Conservation (phyloP, 352 stramenopile species). For the Globisporangium spiculum region DNA sequence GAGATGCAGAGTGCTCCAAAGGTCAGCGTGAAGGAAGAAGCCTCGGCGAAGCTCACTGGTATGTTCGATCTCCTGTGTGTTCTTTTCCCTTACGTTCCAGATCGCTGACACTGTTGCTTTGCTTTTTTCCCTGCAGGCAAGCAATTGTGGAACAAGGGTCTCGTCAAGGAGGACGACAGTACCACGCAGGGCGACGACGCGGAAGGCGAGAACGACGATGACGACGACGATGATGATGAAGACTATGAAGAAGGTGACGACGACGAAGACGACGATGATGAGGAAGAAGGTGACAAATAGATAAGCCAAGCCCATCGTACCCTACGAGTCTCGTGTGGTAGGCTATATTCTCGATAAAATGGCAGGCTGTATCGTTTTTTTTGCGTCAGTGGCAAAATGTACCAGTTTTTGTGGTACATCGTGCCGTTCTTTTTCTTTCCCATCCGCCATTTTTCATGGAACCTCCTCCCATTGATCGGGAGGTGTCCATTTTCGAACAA, state of each 20-base stretch:
- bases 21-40: conserved; percentile 58
- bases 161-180: conserved; percentile 65
- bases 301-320: background rate
- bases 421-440: background rate
- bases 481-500: conserved; percentile 6
- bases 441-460: background rate
- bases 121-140: conserved; percentile 31
- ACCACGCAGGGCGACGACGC: conserved; percentile 39
- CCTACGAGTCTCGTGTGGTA: background rate
- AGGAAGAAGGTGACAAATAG: conserved; percentile 11
- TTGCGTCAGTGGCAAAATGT: conserved; percentile 1
- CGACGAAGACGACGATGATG: conserved; percentile 20
- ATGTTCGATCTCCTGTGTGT: background rate
- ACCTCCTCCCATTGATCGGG: background rate
- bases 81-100: background rate
- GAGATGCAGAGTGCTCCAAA: conserved; percentile 59
- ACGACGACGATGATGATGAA: conserved; percentile 34
- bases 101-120: background rate
- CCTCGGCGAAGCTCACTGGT: conserved; percentile 76
- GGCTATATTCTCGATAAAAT: conserved; percentile 5
- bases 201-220: conserved; percentile 41
- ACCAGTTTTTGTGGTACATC: background rate
- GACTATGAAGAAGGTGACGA: conserved; percentile 29
- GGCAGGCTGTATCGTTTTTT: conserved; percentile 1
- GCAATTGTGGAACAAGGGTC: conserved; percentile 66